phyloP scores from a whole-genome alignment of 768 basidiomycete species.

The Tricholoma bakamatsutake region DNA sequence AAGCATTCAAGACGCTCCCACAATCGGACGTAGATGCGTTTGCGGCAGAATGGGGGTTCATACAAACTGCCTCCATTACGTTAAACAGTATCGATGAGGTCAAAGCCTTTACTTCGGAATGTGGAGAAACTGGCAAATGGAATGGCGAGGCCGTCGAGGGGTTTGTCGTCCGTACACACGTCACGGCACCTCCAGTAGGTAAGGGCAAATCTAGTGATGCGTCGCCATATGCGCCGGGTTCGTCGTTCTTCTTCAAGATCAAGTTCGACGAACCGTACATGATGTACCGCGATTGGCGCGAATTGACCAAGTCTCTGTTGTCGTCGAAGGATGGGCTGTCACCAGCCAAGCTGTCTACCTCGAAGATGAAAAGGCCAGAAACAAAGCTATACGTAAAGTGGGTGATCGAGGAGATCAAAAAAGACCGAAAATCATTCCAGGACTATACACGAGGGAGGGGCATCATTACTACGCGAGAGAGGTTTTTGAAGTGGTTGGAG shows the following conservation, averaged over 20 bases:
- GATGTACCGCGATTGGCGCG: conserved; percentile 98
- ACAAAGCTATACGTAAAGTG: conserved; percentile 76
- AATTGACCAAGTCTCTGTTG: conserved; percentile 80
- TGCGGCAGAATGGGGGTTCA: conserved; percentile 89
- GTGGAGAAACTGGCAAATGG: conserved; percentile 70
- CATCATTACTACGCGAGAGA: conserved; percentile 77
- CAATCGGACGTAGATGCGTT: conserved; percentile 67
- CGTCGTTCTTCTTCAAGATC: conserved; percentile 97
- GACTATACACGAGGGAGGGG: conserved; percentile 69
- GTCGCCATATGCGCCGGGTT: conserved; percentile 70
- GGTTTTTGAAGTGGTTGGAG: conserved; percentile 66
- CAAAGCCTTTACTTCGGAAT: conserved; percentile 60
- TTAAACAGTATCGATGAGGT: conserved; percentile 64
- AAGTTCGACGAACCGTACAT: conserved; percentile 99
- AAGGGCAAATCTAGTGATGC: conserved; percentile 18
- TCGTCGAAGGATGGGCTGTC: conserved; percentile 21
- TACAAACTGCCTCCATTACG: conserved; percentile 59
- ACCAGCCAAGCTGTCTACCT: conserved; percentile 43
- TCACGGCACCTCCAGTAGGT: conserved; percentile 37
- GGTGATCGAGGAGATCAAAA: conserved; percentile 72
- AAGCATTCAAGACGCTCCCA: conserved; percentile 65
- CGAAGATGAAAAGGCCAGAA: conserved; percentile 71
- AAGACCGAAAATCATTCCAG: conserved; percentile 52
- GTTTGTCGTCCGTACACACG: conserved; percentile 83
- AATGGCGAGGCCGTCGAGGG: conserved; percentile 84